phyloP scores from a whole-genome alignment of 805 yeast genomes.

The Myxozyma kluyveri region DNA sequence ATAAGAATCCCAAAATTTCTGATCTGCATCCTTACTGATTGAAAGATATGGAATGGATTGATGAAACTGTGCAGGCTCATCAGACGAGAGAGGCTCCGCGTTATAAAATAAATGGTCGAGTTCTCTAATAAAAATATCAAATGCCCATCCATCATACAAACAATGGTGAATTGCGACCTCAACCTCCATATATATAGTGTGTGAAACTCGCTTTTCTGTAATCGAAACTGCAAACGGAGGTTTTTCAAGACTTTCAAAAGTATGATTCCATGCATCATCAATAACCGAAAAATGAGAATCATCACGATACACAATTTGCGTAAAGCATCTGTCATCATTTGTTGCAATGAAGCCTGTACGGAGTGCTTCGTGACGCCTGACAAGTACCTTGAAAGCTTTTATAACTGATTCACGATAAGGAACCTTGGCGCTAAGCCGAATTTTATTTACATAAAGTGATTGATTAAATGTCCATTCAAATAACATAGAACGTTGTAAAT shows the following conservation, averaged over 20 bases:
- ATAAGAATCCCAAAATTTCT: not conserved
- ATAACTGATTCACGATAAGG: not conserved
- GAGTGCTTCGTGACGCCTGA: conserved; percentile 23
- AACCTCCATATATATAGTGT: not conserved
- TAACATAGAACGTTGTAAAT: conserved; percentile 15
- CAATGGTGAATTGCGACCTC: conserved; percentile 24
- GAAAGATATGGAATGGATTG: too few relatives aligned
- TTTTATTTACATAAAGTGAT: conserved; percentile 19
- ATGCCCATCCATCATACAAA: conserved; percentile 30
- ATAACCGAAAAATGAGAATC: conserved; percentile 2
- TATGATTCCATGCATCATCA: not conserved
- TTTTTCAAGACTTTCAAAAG: not conserved
- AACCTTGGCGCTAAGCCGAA: conserved; percentile 4
- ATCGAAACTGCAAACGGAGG: conserved; percentile 13
- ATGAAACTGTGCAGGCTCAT: too few relatives aligned
- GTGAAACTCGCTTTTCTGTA: not conserved
- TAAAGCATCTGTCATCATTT: conserved; percentile 4
- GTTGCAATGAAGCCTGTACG: conserved; percentile 24
- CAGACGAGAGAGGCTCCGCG: not conserved
- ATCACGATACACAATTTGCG: conserved; percentile 17
- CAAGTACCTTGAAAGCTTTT: conserved; percentile 8
- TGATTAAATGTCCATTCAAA: conserved; percentile 12
- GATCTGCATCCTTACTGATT: too few relatives aligned
- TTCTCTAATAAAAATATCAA: conserved; percentile 13
- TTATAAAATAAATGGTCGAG: conserved; percentile 1